Conservation (phyloP, 345 rosid genomes). For the Dovyalis caffra region DNA sequence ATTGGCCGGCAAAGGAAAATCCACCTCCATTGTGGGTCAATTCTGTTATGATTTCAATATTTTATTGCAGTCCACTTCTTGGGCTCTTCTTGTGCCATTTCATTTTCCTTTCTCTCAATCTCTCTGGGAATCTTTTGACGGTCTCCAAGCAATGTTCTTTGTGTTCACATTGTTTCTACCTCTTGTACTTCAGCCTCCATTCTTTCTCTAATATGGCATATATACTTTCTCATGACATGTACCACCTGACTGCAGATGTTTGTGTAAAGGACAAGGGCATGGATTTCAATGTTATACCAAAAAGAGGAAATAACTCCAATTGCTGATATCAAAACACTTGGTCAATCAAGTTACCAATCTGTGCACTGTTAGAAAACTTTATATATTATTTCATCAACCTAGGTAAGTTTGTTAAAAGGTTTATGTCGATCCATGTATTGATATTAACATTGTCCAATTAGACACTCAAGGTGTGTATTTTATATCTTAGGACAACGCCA, state of each 20-base stretch:
- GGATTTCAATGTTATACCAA: neutral
- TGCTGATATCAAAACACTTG: neutral
- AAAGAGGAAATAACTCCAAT: neutral
- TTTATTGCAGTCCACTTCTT: neutral
- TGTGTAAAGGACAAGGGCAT: neutral
- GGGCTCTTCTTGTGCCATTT: neutral
- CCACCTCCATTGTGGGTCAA: neutral
- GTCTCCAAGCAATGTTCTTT: conserved; percentile 8
- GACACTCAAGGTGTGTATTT: conserved; percentile 1
- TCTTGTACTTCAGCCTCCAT: neutral
- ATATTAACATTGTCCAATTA: conserved; percentile 11
- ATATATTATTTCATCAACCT: neutral
- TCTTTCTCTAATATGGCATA: neutral
- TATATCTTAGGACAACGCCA: conserved; percentile 1
- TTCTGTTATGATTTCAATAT: neutral
- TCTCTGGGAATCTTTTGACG: conserved; percentile 5
- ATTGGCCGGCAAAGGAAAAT: conserved; percentile 22
- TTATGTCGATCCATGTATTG: conserved; percentile 2
- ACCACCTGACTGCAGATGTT: neutral
- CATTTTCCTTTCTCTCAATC: neutral
- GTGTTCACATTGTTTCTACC: neutral
- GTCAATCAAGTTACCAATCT: neutral
- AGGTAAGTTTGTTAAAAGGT: neutral
- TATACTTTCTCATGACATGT: neutral
- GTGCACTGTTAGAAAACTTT: neutral